Evolutionary conservation across 345 rosid species (phyloP).

Genomic region (Luvunga scandens): DNA sequence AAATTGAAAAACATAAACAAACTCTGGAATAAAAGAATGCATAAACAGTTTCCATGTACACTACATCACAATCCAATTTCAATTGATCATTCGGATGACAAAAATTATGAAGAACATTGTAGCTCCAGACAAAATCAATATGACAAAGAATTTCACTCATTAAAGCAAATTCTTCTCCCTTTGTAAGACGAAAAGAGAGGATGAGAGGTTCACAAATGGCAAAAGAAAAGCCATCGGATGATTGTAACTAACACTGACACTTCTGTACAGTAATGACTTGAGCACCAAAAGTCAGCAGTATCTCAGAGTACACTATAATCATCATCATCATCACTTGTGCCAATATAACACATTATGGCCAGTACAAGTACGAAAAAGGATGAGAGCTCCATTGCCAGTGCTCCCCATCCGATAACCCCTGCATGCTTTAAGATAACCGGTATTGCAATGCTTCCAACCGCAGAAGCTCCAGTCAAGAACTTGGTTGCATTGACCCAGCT

Average conservation of each 20-base stretch:
- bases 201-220: background rate
- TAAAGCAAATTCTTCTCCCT: background rate
- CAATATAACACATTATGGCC: constrained; percentile 69
- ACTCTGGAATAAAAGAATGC: background rate
- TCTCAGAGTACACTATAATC: constrained; percentile 52
- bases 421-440: constrained; percentile 90
- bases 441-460: constrained; percentile 89
- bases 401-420: constrained; percentile 94
- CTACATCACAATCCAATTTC: background rate
- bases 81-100: too few relatives aligned
- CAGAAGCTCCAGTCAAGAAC: constrained; percentile 91
- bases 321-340: constrained; percentile 43
- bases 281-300: background rate
- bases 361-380: constrained; percentile 67
- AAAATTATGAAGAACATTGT: background rate
- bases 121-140: background rate
- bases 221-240: background rate
- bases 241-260: background rate
- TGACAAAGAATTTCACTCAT: constrained; percentile 7
- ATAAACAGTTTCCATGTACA: background rate
- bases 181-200: background rate
- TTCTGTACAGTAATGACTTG: constrained; percentile 2
- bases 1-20: background rate
- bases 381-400: constrained; percentile 76
- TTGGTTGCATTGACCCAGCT: constrained; percentile 95